Conservation (phyloP, 1,139 yeast genomes). For the Yamadazyma membranifaciens region DNA sequence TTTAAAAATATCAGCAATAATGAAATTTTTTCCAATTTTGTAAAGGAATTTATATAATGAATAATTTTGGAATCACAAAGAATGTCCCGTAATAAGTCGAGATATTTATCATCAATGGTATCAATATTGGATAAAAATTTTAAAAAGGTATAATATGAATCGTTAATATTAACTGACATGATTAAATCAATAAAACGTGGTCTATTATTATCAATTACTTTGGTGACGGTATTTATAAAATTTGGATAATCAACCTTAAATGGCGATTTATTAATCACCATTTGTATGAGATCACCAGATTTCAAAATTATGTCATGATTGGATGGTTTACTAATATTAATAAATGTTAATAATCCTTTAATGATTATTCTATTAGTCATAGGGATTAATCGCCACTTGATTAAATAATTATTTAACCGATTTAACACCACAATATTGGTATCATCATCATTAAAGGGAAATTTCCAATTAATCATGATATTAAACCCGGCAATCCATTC, state of each 20-base stretch:
- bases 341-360: background rate
- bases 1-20: constrained; percentile 21
- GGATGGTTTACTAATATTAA: background rate
- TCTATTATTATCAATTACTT: background rate
- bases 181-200: constrained; percentile 12
- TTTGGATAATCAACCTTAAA: constrained; percentile 8
- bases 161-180: constrained; percentile 20
- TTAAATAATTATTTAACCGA: background rate
- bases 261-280: background rate
- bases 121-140: constrained; percentile 15
- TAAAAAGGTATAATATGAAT: constrained; percentile 19
- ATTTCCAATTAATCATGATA: constrained; percentile 9
- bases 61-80: background rate
- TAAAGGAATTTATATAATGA: constrained; percentile 3
- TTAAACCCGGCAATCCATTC: constrained; percentile 11
- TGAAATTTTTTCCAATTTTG: constrained; percentile 10
- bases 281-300: background rate
- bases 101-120: background rate
- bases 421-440: background rate
- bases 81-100: background rate
- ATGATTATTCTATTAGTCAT: constrained; percentile 5
- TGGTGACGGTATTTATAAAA: constrained; percentile 9
- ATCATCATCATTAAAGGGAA: constrained; percentile 4
- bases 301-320: background rate
- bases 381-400: constrained; percentile 5